phyloP scores from a whole-genome alignment of 208 protist species.

The Acanthamoeba quina region DNA sequence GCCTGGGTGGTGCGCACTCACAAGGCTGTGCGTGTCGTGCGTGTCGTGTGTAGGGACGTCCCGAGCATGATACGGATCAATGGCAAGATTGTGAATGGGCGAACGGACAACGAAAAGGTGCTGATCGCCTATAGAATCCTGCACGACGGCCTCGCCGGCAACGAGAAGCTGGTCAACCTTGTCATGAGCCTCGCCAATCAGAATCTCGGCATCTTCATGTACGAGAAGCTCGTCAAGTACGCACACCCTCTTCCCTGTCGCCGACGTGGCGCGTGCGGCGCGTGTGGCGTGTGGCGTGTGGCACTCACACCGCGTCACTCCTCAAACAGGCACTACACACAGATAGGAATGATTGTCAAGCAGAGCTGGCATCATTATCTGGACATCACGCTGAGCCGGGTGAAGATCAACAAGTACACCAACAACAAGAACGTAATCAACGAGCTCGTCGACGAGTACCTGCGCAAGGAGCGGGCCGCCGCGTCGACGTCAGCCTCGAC shows the following conservation, averaged over 20 bases:
- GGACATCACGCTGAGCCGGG: constrained; percentile 47
- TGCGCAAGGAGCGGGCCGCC: constrained; percentile 50
- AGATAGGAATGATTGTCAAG: constrained; percentile 64
- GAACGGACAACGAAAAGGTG: constrained; percentile 63
- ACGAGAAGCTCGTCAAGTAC: constrained; percentile 58
- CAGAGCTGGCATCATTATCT: constrained; percentile 62
- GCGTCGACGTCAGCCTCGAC: neutral
- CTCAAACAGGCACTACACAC: constrained; percentile 7
- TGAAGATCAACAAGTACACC: constrained; percentile 48
- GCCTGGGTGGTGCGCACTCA: neutral
- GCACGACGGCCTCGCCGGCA: constrained; percentile 10
- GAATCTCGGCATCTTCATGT: constrained; percentile 63
- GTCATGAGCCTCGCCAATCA: constrained; percentile 61
- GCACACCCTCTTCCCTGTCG: neutral
- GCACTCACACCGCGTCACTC: neutral
- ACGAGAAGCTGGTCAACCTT: constrained; percentile 37
- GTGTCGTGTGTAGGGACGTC: neutral
- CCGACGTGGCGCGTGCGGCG: neutral
- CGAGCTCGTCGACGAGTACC: constrained; percentile 59
- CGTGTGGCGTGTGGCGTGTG: neutral
- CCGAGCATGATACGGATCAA: constrained; percentile 60
- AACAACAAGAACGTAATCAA: constrained; percentile 46
- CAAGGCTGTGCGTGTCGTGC: neutral
- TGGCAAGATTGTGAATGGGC: constrained; percentile 42
- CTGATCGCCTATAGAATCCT: constrained; percentile 40